These are phyloP conservation scores for Evernia prunastri DNA, from an alignment of 495 filamentous ascomycete genomes.

Conservation along the genomic window DNA sequence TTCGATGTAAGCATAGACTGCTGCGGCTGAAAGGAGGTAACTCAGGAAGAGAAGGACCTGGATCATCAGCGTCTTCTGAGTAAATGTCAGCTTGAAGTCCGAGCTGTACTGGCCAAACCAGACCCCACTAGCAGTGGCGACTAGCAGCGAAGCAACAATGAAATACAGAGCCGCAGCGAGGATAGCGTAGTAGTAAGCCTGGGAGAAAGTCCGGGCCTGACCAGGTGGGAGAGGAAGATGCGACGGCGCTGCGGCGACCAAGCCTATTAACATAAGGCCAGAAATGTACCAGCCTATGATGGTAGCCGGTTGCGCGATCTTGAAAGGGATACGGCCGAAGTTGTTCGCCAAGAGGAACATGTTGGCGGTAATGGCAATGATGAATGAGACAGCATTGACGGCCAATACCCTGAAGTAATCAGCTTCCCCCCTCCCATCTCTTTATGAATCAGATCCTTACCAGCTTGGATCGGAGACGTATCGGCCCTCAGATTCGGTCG, in stretches of 20 bases:
- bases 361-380: constrained; percentile 4
- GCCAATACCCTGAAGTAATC: constrained; percentile 3
- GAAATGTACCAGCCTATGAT: constrained; percentile 60
- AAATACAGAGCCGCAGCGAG: constrained; percentile 70
- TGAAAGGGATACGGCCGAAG: constrained; percentile 50
- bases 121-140: constrained; percentile 59
- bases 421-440: neutral
- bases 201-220: constrained; percentile 47
- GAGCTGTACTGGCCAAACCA: constrained; percentile 52
- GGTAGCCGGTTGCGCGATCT: constrained; percentile 53
- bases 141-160: constrained; percentile 59
- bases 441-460: constrained; percentile 33
- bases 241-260: constrained; percentile 49
- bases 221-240: constrained; percentile 39
- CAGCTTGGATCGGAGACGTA: constrained; percentile 61
- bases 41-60: constrained; percentile 69
- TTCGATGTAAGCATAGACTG: constrained; percentile 63
- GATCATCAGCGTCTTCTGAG: constrained; percentile 74
- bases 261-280: constrained; percentile 51
- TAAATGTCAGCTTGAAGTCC: constrained; percentile 61
- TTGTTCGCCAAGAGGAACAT: constrained; percentile 39
- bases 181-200: constrained; percentile 72
- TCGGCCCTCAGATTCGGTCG: constrained; percentile 39
- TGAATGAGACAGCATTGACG: neutral
- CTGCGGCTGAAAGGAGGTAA: constrained; percentile 65